A percentile compares a stretch with the other conserved stretches of the same genome.
Evolutionary conservation across 257 asterid species (phyloP).

Genomic region (Thymus mandschuricus): DNA sequence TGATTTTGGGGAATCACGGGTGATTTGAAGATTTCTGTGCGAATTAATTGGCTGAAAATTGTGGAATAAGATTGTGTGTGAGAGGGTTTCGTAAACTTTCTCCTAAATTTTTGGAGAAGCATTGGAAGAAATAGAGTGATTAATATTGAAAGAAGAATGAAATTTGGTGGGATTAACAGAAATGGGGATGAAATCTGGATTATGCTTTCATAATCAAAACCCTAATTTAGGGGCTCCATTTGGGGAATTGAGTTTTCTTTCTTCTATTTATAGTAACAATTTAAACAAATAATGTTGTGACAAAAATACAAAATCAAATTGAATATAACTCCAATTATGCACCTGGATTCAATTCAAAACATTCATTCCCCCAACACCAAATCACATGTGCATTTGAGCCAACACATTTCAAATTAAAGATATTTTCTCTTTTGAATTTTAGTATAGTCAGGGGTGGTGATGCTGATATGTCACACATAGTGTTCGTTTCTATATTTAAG

Average conservation of each 20-base stretch:
- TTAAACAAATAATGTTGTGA: not conserved
- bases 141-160: not conserved
- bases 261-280: not conserved
- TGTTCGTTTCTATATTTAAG: no score
- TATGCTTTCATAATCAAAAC: not conserved
- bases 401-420: not conserved
- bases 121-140: not conserved
- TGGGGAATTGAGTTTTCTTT: not conserved
- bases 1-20: not conserved
- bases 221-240: not conserved
- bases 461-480: no score
- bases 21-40: slow-evolving; percentile 1
- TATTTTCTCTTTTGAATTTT: not conserved
- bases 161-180: not conserved
- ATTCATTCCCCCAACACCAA: not conserved
- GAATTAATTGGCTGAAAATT: slow-evolving; percentile 16
- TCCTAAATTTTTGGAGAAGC: not conserved
- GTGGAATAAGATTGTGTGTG: not conserved
- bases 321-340: no score
- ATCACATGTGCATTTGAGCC: not conserved
- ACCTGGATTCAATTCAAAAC: no score
- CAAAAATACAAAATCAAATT: no score
- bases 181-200: not conserved
- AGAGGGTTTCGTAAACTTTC: slow-evolving; percentile 21
- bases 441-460: not conserved